Evolutionary conservation across 805 yeast species (phyloP), one percentile per base, ranked within the genome.

Genomic region (Schwanniomyces yamadae): DNA sequence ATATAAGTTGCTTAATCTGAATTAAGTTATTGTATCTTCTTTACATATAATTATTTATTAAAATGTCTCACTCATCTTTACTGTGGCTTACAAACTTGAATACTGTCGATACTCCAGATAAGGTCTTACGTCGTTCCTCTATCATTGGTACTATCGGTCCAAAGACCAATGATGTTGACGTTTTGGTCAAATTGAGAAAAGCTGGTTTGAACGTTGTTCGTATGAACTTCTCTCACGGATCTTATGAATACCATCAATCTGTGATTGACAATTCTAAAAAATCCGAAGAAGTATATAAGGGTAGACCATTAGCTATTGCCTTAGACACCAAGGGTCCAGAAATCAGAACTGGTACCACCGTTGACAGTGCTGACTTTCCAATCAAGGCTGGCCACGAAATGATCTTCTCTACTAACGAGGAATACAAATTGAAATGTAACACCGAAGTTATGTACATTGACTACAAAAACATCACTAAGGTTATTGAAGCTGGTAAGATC

Each of bases 131-230:
- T 73, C 88, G 96, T 68, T 84, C 96, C 44, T 85, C 97, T 46
- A 93, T 93, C 71, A 90, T 93, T 60, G 97, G 98, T 66, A 93
- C 99, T 54, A 93, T 93, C 69, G 99, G 99, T 57, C 99, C 99
- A 60, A 89, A 88, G 75, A 87, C 98, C 70, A 93, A 93, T 80
- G 67, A 73, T 54, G 90, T 83, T 50, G 96, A 90, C 61, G 75
- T 77, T 51, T 71, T 93, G 59, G 87, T 82, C 55, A 77, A 80
- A 63, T 78, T 93, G 61, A 84, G 99, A 77, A 86, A 88, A 71
- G 96, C 97, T 45, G 99, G 99, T 62, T 78, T 93, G 55, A 93
- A 91, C 80, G 87, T 93, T 63, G 98, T 88, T 37, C 85, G 99
- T 67, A 89, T 93, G 97, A 93, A 93, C 83, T 93, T 93, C 75